phyloP scores from a whole-genome alignment of 2,329 filamentous ascomycete genomes.

The Fusarium sublunatum region DNA sequence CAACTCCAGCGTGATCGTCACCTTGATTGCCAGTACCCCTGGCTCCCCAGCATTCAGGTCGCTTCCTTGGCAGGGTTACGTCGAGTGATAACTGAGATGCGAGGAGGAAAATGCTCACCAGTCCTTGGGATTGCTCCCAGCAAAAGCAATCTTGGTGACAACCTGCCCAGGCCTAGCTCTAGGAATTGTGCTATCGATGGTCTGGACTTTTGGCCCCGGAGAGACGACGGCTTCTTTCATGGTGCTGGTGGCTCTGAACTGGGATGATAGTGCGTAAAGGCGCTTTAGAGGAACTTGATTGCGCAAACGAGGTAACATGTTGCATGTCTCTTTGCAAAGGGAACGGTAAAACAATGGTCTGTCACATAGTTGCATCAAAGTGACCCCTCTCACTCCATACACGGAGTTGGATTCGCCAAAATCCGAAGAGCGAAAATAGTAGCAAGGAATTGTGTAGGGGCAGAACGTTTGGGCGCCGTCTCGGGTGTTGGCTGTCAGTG shows the following conservation, averaged over 20 bases:
- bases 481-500: slow-evolving; percentile 1
- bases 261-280: slow-evolving; percentile 3
- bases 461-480: not conserved
- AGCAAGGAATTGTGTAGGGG: slow-evolving; percentile 24
- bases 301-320: slow-evolving; percentile 14
- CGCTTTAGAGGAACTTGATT: not conserved
- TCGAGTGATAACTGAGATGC: rapidly evolving
- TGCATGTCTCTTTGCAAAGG: not conserved
- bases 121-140: slow-evolving; percentile 29
- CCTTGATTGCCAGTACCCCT: slow-evolving; percentile 21
- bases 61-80: slow-evolving; percentile 4
- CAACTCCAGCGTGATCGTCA: slow-evolving; percentile 22
- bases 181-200: slow-evolving; percentile 12
- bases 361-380: not conserved
- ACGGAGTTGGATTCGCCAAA: slow-evolving; percentile 10
- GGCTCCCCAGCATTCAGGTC: slow-evolving; percentile 27
- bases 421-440: slow-evolving; percentile 24
- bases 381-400: no score
- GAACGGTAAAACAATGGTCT: not conserved
- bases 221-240: slow-evolving; percentile 34
- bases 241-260: slow-evolving; percentile 3
- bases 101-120: slow-evolving; percentile 3
- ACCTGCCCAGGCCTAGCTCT: slow-evolving; percentile 18
- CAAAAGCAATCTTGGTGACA: slow-evolving; percentile 18
- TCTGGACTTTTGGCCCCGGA: slow-evolving; percentile 12